phyloP scores from a whole-genome alignment of 129 eudicot genomes.

The Flaveria bidentis region DNA sequence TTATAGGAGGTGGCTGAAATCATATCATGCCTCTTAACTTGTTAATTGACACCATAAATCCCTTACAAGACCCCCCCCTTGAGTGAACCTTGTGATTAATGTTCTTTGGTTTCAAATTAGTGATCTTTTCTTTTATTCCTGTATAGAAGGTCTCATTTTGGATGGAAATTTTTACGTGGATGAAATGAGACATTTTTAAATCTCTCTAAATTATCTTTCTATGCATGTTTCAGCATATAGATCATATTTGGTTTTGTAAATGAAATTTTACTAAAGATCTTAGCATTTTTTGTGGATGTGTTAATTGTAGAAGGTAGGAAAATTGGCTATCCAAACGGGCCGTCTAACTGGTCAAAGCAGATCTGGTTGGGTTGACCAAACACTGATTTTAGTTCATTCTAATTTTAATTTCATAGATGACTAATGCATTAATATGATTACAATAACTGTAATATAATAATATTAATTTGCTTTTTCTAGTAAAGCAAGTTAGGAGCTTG shows the following conservation, averaged over 20 bases:
- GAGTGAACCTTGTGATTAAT: slow-evolving; percentile 2
- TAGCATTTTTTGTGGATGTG: neutral
- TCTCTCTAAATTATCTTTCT: neutral
- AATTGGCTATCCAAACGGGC: neutral
- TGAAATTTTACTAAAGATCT: neutral
- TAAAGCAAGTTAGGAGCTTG: neutral
- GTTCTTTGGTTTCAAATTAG: neutral
- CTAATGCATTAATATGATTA: neutral
- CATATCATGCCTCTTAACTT: neutral
- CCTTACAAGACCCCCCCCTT: neutral
- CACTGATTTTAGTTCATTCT: neutral
- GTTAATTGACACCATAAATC: neutral
- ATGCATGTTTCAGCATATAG: neutral
- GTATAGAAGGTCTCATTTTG: neutral
- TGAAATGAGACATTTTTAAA: neutral
- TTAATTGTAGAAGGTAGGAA: slow-evolving; percentile 11
- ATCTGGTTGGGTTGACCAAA: neutral
- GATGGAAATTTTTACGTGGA: neutral
- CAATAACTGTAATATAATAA: neutral
- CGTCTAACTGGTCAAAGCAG: neutral
- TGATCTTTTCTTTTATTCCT: neutral
- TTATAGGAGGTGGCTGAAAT: neutral
- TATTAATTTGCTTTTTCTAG: neutral
- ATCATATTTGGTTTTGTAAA: neutral
- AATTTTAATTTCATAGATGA: slow-evolving; percentile 1